Percentiles rank a stretch among this genome's conserved stretches.
These are phyloP conservation scores for Scheffersomyces titani DNA, from an alignment of 1,139 yeast genomes.

Conservation along the genomic window DNA sequence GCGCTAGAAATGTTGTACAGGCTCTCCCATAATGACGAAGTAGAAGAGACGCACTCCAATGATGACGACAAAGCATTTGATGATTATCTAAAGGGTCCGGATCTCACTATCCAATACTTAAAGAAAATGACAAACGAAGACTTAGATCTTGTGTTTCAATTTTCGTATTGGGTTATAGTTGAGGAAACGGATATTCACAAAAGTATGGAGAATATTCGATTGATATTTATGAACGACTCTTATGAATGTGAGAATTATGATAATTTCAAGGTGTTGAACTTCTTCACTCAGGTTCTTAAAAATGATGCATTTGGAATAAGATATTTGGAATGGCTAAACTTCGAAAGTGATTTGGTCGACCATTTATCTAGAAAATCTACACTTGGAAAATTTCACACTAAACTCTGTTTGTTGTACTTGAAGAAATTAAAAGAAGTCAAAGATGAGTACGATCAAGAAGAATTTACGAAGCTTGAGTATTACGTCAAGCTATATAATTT, in stretches of 20 bases:
- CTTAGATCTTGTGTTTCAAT: conserved; percentile 59
- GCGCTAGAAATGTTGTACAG: conserved; percentile 62
- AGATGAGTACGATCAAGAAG: conserved; percentile 6
- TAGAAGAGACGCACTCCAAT: conserved; percentile 5
- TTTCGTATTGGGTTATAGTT: conserved; percentile 55
- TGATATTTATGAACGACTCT: conserved; percentile 68
- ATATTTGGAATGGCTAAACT: conserved; percentile 62
- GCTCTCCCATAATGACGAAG: conserved; percentile 29
- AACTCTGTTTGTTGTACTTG: conserved; percentile 59
- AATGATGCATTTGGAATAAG: conserved; percentile 39
- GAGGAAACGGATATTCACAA: conserved; percentile 14
- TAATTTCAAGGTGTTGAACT: conserved; percentile 51
- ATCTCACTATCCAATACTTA: conserved; percentile 62
- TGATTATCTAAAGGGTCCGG: conserved; percentile 41
- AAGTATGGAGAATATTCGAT: conserved; percentile 40
- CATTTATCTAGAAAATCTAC: conserved; percentile 32
- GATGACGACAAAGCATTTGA: conserved; percentile 24
- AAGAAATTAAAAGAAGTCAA: conserved; percentile 25
- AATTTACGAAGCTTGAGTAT: conserved; percentile 16
- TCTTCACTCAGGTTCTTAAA: conserved; percentile 31
- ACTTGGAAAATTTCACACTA: conserved; percentile 44
- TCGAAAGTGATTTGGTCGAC: conserved; percentile 47
- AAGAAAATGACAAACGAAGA: conserved; percentile 57
- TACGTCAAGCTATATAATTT: conserved; percentile 40
- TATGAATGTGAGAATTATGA: conserved; percentile 64